phyloP scores from a whole-genome alignment of 495 filamentous ascomycete genomes.

The Podospora bellae-mahoneyi region DNA sequence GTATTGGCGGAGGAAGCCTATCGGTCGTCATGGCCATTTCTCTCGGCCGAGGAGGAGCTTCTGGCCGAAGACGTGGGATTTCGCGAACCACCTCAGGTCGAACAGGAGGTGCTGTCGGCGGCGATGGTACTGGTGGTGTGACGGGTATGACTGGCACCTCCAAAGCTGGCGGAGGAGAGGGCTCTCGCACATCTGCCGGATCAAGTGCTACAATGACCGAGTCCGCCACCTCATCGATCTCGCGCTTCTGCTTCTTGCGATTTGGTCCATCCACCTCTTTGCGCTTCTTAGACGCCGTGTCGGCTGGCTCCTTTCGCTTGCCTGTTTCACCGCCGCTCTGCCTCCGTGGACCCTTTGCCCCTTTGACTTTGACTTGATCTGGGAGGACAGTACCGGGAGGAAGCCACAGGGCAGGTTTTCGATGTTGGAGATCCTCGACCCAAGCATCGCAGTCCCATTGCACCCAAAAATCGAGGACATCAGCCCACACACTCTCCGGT shows the following conservation, averaged over 20 bases:
- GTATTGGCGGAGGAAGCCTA: background rate
- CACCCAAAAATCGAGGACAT: slow-evolving; percentile 65
- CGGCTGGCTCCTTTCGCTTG: slow-evolving; percentile 29
- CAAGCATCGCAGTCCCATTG: slow-evolving; percentile 71
- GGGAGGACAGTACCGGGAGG: slow-evolving; percentile 38
- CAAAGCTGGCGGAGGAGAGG: background rate
- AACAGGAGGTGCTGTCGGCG: background rate
- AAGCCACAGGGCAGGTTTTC: slow-evolving; percentile 56
- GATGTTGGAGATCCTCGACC: slow-evolving; percentile 56
- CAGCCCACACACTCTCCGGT: slow-evolving; percentile 63
- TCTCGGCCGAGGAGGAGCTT: slow-evolving; percentile 1
- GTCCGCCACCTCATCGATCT: background rate
- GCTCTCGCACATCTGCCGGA: background rate
- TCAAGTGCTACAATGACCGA: background rate
- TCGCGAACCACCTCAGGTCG: slow-evolving; percentile 4
- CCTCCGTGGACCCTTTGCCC: slow-evolving; percentile 26
- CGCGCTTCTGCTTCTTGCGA: slow-evolving; percentile 11
- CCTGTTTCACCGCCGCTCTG: slow-evolving; percentile 26
- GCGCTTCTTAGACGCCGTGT: slow-evolving; percentile 22
- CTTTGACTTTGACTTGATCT: slow-evolving; percentile 35
- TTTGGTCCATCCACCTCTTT: slow-evolving; percentile 12
- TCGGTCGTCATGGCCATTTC: background rate
- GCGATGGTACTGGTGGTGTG: background rate
- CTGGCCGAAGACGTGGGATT: slow-evolving; percentile 9
- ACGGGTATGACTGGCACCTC: background rate